Conservation (phyloP, 148 eudicot genomes). For the Rhododendron ovatum region DNA sequence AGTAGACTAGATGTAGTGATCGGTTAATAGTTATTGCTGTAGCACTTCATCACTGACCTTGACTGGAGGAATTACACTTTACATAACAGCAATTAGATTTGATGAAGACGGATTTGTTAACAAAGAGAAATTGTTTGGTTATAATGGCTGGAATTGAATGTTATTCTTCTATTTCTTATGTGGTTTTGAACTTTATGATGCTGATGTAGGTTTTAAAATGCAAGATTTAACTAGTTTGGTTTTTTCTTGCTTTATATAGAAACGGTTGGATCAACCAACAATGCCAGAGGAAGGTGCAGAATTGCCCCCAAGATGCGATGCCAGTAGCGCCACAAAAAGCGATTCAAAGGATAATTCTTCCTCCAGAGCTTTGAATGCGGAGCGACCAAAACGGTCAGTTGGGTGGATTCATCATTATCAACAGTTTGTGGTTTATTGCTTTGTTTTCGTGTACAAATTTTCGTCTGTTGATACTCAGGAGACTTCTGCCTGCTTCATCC, state of each 20-base stretch:
- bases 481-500: slow-evolving; percentile 81
- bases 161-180: background rate
- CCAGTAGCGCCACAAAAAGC: slow-evolving; percentile 11
- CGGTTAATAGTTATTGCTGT: background rate
- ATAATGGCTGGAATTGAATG: background rate
- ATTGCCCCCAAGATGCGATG: slow-evolving; percentile 8
- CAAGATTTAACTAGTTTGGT: background rate
- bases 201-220: background rate
- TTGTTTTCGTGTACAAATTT: background rate
- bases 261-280: slow-evolving; percentile 5
- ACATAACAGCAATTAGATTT: background rate
- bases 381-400: slow-evolving; percentile 60
- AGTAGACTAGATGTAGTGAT: background rate
- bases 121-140: background rate
- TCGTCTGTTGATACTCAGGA: slow-evolving; percentile 45
- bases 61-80: background rate
- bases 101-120: background rate
- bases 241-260: slow-evolving; percentile 12
- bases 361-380: slow-evolving; percentile 21
- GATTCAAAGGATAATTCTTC: slow-evolving; percentile 8
- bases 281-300: slow-evolving; percentile 28
- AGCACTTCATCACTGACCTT: background rate
- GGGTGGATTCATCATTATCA: background rate
- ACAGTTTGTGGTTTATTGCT: background rate
- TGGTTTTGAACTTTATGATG: background rate